These are phyloP conservation scores for Rhizopus stolonifer DNA, from an alignment of 371 early-diverging fungal genomes.

Conservation along the genomic window DNA sequence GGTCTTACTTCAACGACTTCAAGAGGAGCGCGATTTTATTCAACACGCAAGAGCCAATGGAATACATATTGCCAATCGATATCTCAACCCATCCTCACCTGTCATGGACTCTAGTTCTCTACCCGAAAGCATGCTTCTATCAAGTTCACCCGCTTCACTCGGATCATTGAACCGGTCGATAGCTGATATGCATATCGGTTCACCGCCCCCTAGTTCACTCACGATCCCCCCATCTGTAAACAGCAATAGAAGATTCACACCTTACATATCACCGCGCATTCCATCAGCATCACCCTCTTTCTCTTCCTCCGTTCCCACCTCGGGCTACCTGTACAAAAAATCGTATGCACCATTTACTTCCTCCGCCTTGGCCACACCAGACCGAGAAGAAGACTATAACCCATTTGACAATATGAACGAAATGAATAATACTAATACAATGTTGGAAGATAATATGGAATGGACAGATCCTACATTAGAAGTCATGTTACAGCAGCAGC, in stretches of 20 bases:
- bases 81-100: conserved; percentile 6
- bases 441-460: conserved; percentile 11
- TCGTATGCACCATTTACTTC: conserved; percentile 26
- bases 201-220: conserved; percentile 21
- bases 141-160: conserved; percentile 27
- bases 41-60: conserved; percentile 17
- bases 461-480: conserved; percentile 23
- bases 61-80: conserved; percentile 11
- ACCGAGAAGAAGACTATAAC: conserved; percentile 22
- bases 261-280: conserved; percentile 19
- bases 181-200: conserved; percentile 32
- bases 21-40: conserved; percentile 51
- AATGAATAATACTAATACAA: no score
- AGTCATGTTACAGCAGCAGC: conserved; percentile 11
- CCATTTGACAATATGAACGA: conserved; percentile 16
- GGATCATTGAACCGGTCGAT: conserved; percentile 27
- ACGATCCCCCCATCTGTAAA: not conserved
- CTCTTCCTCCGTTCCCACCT: conserved; percentile 26
- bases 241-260: conserved; percentile 7
- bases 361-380: conserved; percentile 31
- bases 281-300: conserved; percentile 8
- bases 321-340: conserved; percentile 11
- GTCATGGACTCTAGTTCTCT: conserved; percentile 26
- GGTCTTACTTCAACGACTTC: conserved; percentile 57
- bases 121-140: conserved; percentile 23